Conservation (phyloP, 2,329 filamentous ascomycete genomes). For the Trichoderma gracile region DNA sequence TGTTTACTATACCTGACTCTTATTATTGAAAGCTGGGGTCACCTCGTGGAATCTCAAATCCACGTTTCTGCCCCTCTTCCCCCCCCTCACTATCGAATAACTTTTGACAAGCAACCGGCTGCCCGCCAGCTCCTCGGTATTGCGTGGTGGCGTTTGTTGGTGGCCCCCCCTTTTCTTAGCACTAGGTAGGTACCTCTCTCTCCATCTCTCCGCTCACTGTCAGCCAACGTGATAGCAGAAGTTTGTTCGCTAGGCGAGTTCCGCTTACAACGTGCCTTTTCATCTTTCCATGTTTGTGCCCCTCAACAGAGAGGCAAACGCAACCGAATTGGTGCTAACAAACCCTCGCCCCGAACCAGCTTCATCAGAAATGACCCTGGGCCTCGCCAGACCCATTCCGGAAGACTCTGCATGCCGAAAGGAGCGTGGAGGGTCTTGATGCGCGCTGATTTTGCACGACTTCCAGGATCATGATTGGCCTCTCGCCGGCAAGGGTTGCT, state of each 20-base stretch:
- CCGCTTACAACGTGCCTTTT: neutral
- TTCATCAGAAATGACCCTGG: neutral
- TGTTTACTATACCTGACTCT: neutral
- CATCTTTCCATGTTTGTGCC: neutral
- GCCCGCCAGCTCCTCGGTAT: neutral
- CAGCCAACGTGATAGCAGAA: neutral
- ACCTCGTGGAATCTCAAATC: neutral
- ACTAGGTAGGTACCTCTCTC: too few species aligned
- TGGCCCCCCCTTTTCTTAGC: neutral
- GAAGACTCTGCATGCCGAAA: slow-evolving; percentile 19
- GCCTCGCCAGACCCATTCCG: slow-evolving; percentile 11
- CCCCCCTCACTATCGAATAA: neutral
- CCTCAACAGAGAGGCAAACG: neutral
- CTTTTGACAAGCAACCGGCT: neutral
- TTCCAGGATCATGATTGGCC: slow-evolving; percentile 6
- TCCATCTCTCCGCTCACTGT: neutral
- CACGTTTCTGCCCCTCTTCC: neutral
- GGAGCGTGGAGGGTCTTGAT: neutral
- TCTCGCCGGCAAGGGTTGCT: neutral
- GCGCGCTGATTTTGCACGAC: neutral
- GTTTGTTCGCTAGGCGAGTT: neutral
- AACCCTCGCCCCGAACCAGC: neutral
- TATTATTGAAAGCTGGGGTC: neutral
- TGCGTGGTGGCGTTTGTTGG: slow-evolving; percentile 3
- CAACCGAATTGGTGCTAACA: neutral